Percentiles rank a stretch among this genome's conserved stretches.
These are phyloP conservation scores for Herpomyces periplanetae DNA, from an alignment of 2,329 filamentous ascomycete genomes.

Conservation along the genomic window DNA sequence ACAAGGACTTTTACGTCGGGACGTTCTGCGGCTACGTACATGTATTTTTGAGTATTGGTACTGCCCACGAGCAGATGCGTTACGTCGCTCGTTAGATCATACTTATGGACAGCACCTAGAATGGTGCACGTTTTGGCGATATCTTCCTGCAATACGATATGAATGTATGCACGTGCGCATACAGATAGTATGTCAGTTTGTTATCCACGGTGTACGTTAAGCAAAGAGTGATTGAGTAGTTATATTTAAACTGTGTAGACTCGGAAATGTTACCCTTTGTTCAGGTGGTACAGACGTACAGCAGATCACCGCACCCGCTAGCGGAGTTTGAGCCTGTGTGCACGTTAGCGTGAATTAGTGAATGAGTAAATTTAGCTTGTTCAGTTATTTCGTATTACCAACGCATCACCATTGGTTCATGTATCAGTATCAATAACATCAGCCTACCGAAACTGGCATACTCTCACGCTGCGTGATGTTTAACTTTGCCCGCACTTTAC, in stretches of 20 bases:
- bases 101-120: constrained; percentile 54
- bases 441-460: too few species aligned
- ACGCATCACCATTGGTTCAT: too few species aligned
- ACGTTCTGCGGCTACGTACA: constrained; percentile 60
- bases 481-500: too few species aligned
- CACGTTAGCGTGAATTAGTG: too few species aligned
- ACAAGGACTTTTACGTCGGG: constrained; percentile 50
- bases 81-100: constrained; percentile 75
- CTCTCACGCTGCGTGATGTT: too few species aligned
- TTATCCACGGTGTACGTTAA: constrained; percentile 1
- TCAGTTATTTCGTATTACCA: too few species aligned
- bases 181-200: not conserved
- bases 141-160: constrained; percentile 10
- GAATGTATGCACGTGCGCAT: constrained; percentile 5
- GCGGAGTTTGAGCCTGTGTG: constrained; percentile 6
- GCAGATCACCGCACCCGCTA: constrained; percentile 29
- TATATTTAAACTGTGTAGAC: constrained; percentile 1
- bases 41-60: constrained; percentile 67
- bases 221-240: constrained; percentile 2
- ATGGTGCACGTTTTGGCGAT: constrained; percentile 24
- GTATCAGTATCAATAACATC: too few species aligned
- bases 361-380: too few species aligned
- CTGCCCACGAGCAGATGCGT: constrained; percentile 76
- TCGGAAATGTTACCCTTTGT: constrained; percentile 18
- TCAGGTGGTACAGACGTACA: constrained; percentile 53